Base-by-base conservation (phyloP, 805 yeast species). In the Ogataea ganodermae region DNA sequence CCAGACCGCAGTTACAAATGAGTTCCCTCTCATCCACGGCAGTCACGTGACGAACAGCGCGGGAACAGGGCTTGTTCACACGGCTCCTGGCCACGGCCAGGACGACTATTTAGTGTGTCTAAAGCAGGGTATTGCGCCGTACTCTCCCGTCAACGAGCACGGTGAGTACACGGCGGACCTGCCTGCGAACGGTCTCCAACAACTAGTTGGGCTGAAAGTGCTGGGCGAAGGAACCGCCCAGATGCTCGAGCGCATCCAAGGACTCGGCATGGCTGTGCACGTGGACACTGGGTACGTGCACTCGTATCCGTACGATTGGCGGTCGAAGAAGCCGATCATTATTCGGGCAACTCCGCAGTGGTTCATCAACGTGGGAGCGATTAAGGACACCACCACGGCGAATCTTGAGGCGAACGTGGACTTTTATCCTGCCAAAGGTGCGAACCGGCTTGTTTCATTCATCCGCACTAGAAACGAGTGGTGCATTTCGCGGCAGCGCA, bases 31-130 rank as follows among this genome's bases (percentile, higher is more conserved):
- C 3, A 52, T 92, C 3, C 83, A 80, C 48, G 97, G 94, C 4
- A 80, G 76, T 45, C 96, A 91, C 65, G 98, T 95, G 10, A 81
- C 89, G 0, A 78, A 79, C 48, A 56, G 76, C 1, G 81, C 94
- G 0, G 99, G 99, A 65, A 89, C 99, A 0, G 99, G 99, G 2
- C 69, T 94, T 12, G 99, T 94, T 1, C 99, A 94, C 62, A 86
- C 89, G 17, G 98, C 99, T 0, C 98, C 99, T 1, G 98, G 97
- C 0, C 99, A 94, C 64, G 99, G 99, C 59, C 79, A 83, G 58
- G 99, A 94, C 56, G 99, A 94, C 70, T 91, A 88, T 62, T 59
- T 84, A 6, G 74, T 85, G 28, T 92, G 96, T 27, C 65, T 77
- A 48, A 66, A 71, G 18, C 68, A 84, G 51, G 73, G 73, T 0